Conservation (phyloP, 805 yeast species). For the Candida caryicola region DNA sequence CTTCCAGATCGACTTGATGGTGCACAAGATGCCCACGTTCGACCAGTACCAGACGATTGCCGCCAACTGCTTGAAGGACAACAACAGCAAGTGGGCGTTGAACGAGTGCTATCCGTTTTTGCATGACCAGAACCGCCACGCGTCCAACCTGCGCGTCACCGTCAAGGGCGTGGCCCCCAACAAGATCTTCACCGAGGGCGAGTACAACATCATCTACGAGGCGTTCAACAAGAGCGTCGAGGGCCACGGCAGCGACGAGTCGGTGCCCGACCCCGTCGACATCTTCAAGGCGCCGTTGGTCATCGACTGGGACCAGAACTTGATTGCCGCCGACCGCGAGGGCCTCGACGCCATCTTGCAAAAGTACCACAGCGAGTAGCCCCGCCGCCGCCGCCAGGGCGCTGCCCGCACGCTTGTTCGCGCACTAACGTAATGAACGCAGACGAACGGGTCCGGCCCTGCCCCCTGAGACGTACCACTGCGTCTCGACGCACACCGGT, state of each 20-base stretch:
- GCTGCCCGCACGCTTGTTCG: too few relatives aligned
- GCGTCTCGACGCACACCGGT: background rate
- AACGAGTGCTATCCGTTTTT: constrained; percentile 38
- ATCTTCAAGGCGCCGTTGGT: constrained; percentile 41
- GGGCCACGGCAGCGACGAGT: constrained; percentile 20
- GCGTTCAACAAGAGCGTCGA: constrained; percentile 24
- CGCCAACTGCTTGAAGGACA: constrained; percentile 25
- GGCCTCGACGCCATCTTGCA: constrained; percentile 28
- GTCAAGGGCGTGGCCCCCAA: constrained; percentile 19
- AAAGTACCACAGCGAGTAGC: too few relatives aligned
- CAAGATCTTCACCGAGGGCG: constrained; percentile 35
- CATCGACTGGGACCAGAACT: constrained; percentile 46
- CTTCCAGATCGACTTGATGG: constrained; percentile 37
- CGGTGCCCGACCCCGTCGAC: constrained; percentile 26
- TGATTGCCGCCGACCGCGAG: constrained; percentile 37
- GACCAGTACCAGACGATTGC: constrained; percentile 35
- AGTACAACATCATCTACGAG: constrained; percentile 37
- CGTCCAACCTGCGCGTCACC: constrained; percentile 17
- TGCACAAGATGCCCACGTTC: constrained; percentile 41
- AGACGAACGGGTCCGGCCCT: too few relatives aligned
- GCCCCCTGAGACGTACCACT: too few relatives aligned
- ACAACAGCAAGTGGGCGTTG: constrained; percentile 22
- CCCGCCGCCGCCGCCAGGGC: too few relatives aligned
- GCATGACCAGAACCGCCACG: constrained; percentile 19
- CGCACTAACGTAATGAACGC: too few relatives aligned